Base-by-base conservation (phyloP, 2,329 filamentous ascomycete genomes). In the Chaetomiaceae sp. region DNA sequence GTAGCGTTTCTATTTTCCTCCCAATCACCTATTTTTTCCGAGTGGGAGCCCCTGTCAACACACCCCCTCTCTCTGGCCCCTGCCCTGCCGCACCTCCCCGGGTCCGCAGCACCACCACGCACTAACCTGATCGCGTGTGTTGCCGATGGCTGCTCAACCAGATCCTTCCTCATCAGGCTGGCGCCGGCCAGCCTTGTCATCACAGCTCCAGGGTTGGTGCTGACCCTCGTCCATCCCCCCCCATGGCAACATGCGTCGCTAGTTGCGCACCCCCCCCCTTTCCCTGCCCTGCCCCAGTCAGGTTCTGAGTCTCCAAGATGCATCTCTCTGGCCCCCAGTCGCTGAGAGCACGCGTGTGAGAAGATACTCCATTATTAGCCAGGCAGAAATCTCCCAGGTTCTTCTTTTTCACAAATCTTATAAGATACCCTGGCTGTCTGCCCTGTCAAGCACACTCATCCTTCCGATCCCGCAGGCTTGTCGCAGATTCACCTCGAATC, bases 1-100 rank as follows among this genome's bases (percentile, higher is more conserved):
- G 51, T 54, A 54, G 51, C 55, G 51, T 51, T 59, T 55, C 53
- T 60, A 60, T 59, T 59, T 59, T 61, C 50, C 51, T 59, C 55
- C 53, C 59, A 60, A 58, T 59, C 58, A 60, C 50, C 51, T 53
- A 50, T 50, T 56, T 54, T 55, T 47, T 43, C 50, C 55, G 41
- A 52, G 47, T 41, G 35, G 51, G 40, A 50, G 39, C 14, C 34
- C 33, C 46, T 48, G 25, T 48, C 37, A 30, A 33, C 43, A 47
- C 50, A 37, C 54, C 33, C 54, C 56, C 55, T 50, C 50, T 42
- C 14, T 37, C 48, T 41, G 42, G 20, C 37, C 23, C 37, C n/a
- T 40, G 41, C 33, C 44, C 55, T 47, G 54, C 47, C 50, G 49
- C 48, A 51, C 44, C n/a, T 48, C 50, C 31, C 44, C 40, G 43